Base-by-base conservation (phyloP, 2,329 filamentous ascomycete genomes). In the Plenodomus tracheiphilus region DNA sequence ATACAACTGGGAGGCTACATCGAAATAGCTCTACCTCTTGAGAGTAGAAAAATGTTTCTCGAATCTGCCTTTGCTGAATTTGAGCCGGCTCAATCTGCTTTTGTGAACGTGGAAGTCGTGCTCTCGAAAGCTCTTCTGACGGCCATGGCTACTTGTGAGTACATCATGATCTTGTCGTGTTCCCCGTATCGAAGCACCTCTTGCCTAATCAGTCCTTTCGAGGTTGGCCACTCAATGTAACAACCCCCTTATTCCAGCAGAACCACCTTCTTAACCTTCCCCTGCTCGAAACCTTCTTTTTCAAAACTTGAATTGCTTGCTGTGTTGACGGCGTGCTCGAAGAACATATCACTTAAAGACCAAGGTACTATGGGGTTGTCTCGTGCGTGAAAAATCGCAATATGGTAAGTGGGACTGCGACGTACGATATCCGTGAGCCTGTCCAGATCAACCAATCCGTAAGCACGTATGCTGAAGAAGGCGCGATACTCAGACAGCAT, bases 301-400 rank as follows among this genome's bases (percentile, higher is more conserved):
- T 25, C 22, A 5, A 25, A 5, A 25, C 10, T 25, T 10, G 10
- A 5, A 25, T 25, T 10, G 13, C 19, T 28, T 16, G 19, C 41
- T n/a, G 30, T 18, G 13, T 18, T 43, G 10, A 36, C 41, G 13
- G 41, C 30, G 18, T 37, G 13, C 13, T 43, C n/a, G 17, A 43
- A 43, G 8, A 43, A 22, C 5, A 9, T 21, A 25, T 43, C 22
- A 15, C 41, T 43, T 9, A 43, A 21, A 36, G 11, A 8, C 41
- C 41, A 43, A 36, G 41, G 41, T 6, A 43, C 41, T 15, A 43
- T 37, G 19, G 32, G 41, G 37, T 43, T 30, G 19, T 43, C 41
- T 15, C 36, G 41, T 13, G 41, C 41, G 22, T 43, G 41, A n/a
- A 43, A 43, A 1, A 43, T 43, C 19, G 36, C 15, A 16, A 43